phyloP scores from a whole-genome alignment of 2,329 filamentous ascomycete genomes.

The Fusarium staphyleae region DNA sequence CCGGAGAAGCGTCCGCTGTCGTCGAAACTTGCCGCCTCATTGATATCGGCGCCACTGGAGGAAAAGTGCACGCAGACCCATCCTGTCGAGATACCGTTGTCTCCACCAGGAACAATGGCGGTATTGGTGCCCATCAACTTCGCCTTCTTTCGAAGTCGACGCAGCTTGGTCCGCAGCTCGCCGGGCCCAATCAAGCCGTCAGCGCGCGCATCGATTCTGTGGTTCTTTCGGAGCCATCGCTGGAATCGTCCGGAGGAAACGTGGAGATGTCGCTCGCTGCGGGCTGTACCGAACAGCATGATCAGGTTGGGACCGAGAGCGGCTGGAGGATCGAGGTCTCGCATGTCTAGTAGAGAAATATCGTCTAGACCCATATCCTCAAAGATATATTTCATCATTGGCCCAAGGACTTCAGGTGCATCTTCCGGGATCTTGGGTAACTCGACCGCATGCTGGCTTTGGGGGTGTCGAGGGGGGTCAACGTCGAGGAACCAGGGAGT shows the following conservation, averaged over 20 bases:
- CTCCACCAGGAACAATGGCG: conserved; percentile 68
- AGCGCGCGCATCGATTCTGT: conserved; percentile 77
- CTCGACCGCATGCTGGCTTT: conserved; percentile 54
- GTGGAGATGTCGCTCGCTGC: conserved; percentile 92
- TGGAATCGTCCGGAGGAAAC: conserved; percentile 89
- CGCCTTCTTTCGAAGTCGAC: conserved; percentile 80
- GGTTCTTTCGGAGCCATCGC: conserved; percentile 78
- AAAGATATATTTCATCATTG: conserved; percentile 79
- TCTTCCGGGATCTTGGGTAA: conserved; percentile 67
- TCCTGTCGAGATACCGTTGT: conserved; percentile 89
- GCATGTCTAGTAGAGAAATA: conserved; percentile 81
- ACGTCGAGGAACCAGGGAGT: conserved; percentile 89
- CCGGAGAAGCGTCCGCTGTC: conserved; percentile 71
- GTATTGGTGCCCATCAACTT: conserved; percentile 78
- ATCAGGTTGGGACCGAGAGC: conserved; percentile 87
- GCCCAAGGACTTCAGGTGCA: conserved; percentile 73
- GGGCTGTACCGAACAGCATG: conserved; percentile 91
- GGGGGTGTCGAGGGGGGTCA: conserved; percentile 62
- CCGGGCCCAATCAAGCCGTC: conserved; percentile 90
- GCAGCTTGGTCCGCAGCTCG: conserved; percentile 86
- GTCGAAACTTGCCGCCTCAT: conserved; percentile 54
- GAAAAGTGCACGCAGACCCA: conserved; percentile 97
- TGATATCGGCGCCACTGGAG: conserved; percentile 64
- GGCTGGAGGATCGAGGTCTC: conserved; percentile 82
- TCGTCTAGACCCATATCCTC: conserved; percentile 88